Percentiles rank a stretch among this genome's conserved stretches.
Evolutionary conservation across 495 filamentous ascomycete species (phyloP).

Genomic region (Aspergillus ellipticus): DNA sequence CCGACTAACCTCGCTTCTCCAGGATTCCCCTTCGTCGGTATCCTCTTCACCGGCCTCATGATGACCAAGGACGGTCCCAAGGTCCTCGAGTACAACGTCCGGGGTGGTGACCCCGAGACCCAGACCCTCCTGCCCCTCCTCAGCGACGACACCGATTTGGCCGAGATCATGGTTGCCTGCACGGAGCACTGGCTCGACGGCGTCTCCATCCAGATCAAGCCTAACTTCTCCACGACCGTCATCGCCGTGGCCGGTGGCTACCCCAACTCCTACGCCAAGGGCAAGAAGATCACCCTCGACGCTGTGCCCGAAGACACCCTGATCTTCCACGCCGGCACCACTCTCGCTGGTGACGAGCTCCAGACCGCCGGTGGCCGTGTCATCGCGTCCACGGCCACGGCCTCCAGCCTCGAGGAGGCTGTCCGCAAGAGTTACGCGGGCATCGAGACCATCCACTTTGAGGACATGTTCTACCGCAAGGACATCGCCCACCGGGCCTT

Average conservation of each 20-base stretch:
- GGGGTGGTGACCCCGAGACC: slow-evolving; percentile 94
- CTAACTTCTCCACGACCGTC: slow-evolving; percentile 78
- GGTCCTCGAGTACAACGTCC: slow-evolving; percentile 93
- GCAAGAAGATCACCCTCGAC: slow-evolving; percentile 65
- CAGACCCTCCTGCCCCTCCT: slow-evolving; percentile 87
- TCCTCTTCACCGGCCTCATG: slow-evolving; percentile 95
- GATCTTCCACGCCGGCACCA: slow-evolving; percentile 94
- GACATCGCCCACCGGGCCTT: slow-evolving; percentile 79
- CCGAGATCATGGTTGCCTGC: slow-evolving; percentile 86
- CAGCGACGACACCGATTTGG: slow-evolving; percentile 76
- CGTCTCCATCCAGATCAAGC: slow-evolving; percentile 62
- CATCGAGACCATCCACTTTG: slow-evolving; percentile 74
- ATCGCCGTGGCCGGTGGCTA: slow-evolving; percentile 95
- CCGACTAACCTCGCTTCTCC: slow-evolving; percentile 5
- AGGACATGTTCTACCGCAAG: slow-evolving; percentile 86
- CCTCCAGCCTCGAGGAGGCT: slow-evolving; percentile 69
- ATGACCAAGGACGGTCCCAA: slow-evolving; percentile 84
- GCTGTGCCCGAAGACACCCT: slow-evolving; percentile 50
- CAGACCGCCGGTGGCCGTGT: slow-evolving; percentile 83
- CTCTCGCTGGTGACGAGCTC: slow-evolving; percentile 56
- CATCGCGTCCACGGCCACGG: slow-evolving; percentile 81
- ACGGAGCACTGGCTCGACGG: slow-evolving; percentile 68
- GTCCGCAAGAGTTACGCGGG: slow-evolving; percentile 79
- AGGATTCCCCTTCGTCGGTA: slow-evolving; percentile 73
- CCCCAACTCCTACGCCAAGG: slow-evolving; percentile 82